phyloP scores from a whole-genome alignment of 1,284 basidiomycete species.

The Pterulicium gracile region DNA sequence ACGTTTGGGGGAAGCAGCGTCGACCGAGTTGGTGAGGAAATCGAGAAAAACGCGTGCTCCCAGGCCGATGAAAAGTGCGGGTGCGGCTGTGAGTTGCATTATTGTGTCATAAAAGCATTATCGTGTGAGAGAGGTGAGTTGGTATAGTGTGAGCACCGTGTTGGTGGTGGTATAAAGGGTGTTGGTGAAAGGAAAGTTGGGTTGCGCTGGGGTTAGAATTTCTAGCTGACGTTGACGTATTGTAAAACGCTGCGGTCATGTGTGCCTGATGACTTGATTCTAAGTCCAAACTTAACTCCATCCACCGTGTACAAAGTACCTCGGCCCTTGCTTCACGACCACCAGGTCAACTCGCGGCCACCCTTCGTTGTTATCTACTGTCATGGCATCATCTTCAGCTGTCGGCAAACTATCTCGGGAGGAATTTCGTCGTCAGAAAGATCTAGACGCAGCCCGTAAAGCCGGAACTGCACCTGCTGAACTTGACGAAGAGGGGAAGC shows the following conservation, averaged over 20 bases:
- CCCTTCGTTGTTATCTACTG: not conserved
- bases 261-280: no score
- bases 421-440: slow-evolving; percentile 90
- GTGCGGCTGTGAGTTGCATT: slow-evolving; percentile 20
- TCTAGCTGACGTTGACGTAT: no score
- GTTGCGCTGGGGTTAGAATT: no score
- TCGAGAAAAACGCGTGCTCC: slow-evolving; percentile 62
- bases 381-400: slow-evolving; percentile 19
- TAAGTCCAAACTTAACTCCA: no score
- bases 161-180: no score
- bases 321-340: no score
- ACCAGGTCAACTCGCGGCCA: not conserved
- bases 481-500: slow-evolving; percentile 86
- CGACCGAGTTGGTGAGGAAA: slow-evolving; percentile 32
- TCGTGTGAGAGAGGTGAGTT: not conserved
- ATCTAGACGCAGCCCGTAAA: slow-evolving; percentile 93
- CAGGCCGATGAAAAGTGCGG: slow-evolving; percentile 41
- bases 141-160: no score
- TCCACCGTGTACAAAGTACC: no score
- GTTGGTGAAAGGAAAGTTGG: no score
- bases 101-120: not conserved
- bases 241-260: no score
- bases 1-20: slow-evolving; percentile 37
- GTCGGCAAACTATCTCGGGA: slow-evolving; percentile 84
- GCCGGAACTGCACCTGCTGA: slow-evolving; percentile 95